Percentiles rank a stretch among this genome's conserved stretches.
These are phyloP conservation scores for Fraxinus albicans DNA, from an alignment of 305 asterid species.

Conservation along the genomic window DNA sequence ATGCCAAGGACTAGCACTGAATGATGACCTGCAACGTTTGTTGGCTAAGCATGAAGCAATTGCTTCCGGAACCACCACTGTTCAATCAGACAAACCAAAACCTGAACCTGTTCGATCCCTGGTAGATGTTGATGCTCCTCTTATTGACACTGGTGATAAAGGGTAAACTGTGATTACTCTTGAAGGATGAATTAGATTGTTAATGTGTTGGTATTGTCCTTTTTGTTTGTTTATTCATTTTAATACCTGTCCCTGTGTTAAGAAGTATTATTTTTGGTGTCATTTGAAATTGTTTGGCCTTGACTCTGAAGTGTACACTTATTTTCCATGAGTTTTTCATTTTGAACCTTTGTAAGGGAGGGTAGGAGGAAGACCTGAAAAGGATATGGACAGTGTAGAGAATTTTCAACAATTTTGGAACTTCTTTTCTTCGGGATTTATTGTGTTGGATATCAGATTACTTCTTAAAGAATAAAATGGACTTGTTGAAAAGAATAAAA, in stretches of 20 bases:
- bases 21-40: constrained; percentile 90
- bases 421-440: not conserved
- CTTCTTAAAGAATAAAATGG: not conserved
- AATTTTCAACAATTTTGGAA: not conserved
- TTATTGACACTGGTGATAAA: constrained; percentile 43
- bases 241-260: not conserved
- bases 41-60: constrained; percentile 86
- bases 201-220: not conserved
- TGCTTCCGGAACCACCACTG: constrained; percentile 58
- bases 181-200: not conserved
- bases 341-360: not conserved
- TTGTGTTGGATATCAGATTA: constrained; percentile 6
- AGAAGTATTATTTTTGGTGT: not conserved
- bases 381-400: not conserved
- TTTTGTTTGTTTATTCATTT: constrained; percentile 16
- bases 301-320: not conserved
- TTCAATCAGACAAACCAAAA: constrained; percentile 48
- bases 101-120: constrained; percentile 31
- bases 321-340: constrained; percentile 17
- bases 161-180: constrained; percentile 31
- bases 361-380: constrained; percentile 3
- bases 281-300: not conserved
- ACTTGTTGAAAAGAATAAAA: not conserved
- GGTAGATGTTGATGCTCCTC: constrained; percentile 41
- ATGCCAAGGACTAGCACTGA: constrained; percentile 84